Evolutionary conservation across 1,139 yeast species (phyloP), one percentile per base, ranked within the genome.

Genomic region (Saccharomyces hybrid): DNA sequence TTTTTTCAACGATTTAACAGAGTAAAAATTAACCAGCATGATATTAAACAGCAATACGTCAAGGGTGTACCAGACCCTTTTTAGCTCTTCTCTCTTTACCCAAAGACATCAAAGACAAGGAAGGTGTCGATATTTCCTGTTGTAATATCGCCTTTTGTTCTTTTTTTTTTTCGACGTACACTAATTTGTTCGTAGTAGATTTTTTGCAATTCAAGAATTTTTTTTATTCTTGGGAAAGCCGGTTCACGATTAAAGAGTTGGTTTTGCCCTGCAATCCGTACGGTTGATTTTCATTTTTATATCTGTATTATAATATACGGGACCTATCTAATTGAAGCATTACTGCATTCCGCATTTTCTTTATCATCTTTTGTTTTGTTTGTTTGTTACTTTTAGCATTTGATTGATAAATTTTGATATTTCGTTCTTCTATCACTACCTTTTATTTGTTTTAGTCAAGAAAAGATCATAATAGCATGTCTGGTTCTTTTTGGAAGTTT

Each of bases 401-500:
- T 16, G 25, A 11, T 38, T 16, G 44, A 20, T 38, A 38, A 38
- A 6, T 38, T 38, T 11, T 38, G 44, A 11, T 38, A 16, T 38
- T 16, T 16, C 13, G 4, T 38, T 9, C 44, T 16, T 16, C 13
- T 38, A 38, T 38, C 8, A 13, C 20, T 11, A 5, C 23, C 23
- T 20, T 20, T 20, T 20, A 20, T 20, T 20, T 20, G 23, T 20
- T 20, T 20, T 20, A 20, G 23, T 20, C 23, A 20, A 20, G 44
- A 8, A 9, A 38, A 16, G 8, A 23, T 20, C 38, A 38, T n/a
- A 50, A 14, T 51, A 58, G 41, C 53, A 84, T 84, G 90, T 83
- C 89, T 5, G 85, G 87, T 42, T 79, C 90, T 50, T 89, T 89
- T 70, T 89, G 96, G 96, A 84, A 88, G 70, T 85, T 87, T 70